Percentiles rank a stretch among this genome's conserved stretches.
These are phyloP conservation scores for Apiotrichum laibachii DNA, from an alignment of 1,284 basidiomycete species.

Conservation along the genomic window DNA sequence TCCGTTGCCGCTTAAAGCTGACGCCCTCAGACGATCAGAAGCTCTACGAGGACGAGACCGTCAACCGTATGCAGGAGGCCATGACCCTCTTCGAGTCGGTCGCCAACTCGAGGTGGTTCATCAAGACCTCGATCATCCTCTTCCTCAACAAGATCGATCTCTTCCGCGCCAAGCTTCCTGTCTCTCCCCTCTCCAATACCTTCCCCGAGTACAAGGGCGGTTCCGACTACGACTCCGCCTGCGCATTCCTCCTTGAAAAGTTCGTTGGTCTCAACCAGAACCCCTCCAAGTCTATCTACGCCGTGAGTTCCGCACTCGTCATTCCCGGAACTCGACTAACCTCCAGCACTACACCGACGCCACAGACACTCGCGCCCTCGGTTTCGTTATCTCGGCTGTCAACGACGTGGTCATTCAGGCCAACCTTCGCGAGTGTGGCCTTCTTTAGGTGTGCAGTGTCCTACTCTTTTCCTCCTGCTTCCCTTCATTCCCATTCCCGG, in stretches of 20 bases:
- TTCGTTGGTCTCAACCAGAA: slow-evolving; percentile 85
- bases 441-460: slow-evolving; percentile 32
- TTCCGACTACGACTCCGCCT: slow-evolving; percentile 75
- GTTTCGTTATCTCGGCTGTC: slow-evolving; percentile 58
- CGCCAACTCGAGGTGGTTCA: slow-evolving; percentile 73
- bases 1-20: background rate
- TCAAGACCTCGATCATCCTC: slow-evolving; percentile 52
- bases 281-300: slow-evolving; percentile 57
- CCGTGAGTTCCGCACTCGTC: slow-evolving; percentile 26
- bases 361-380: slow-evolving; percentile 56
- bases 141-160: slow-evolving; percentile 97
- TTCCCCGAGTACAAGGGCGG: slow-evolving; percentile 79
- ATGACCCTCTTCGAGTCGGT: slow-evolving; percentile 93
- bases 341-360: slow-evolving; percentile 53
- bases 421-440: slow-evolving; percentile 53
- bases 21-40: slow-evolving; percentile 45
- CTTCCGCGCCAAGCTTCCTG: slow-evolving; percentile 87
- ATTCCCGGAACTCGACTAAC: slow-evolving; percentile 4
- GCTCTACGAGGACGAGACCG: slow-evolving; percentile 88
- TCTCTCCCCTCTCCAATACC: slow-evolving; percentile 80
- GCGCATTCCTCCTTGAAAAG: slow-evolving; percentile 77
- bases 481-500: background rate
- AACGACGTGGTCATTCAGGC: slow-evolving; percentile 56
- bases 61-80: slow-evolving; percentile 96
- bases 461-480: background rate